phyloP scores from a whole-genome alignment of 1,139 yeast genomes.

The Debaryomyces singareniensis region DNA sequence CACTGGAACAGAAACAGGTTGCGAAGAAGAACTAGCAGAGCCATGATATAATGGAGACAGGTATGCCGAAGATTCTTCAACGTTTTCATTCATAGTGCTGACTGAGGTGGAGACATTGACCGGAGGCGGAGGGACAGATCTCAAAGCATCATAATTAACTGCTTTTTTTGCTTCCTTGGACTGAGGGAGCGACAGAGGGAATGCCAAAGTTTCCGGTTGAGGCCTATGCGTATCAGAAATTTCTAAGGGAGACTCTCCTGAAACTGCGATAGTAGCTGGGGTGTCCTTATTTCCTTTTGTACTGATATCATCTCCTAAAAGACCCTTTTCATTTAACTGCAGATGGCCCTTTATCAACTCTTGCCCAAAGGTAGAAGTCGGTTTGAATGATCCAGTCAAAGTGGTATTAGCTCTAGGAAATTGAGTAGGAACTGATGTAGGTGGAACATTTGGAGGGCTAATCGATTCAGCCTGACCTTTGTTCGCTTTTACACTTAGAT shows the following conservation, averaged over 20 bases:
- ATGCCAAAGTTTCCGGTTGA: conserved; percentile 1
- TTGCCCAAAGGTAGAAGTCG: conserved; percentile 70
- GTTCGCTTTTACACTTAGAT: conserved; percentile 12
- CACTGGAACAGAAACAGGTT: conserved; percentile 7
- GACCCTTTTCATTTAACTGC: conserved; percentile 15
- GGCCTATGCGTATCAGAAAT: neutral
- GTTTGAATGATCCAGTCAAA: conserved; percentile 39
- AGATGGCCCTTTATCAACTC: conserved; percentile 33
- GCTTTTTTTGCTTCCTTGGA: neutral
- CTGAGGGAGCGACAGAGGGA: conserved; percentile 3
- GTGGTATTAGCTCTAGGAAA: conserved; percentile 34
- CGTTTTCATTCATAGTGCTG: neutral
- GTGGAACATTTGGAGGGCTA: neutral
- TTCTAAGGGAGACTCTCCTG: too few species aligned
- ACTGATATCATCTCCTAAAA: too few species aligned
- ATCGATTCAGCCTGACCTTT: conserved; percentile 9
- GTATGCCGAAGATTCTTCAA: conserved; percentile 5
- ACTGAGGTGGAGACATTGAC: conserved; percentile 7
- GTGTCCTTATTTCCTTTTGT: conserved; percentile 13
- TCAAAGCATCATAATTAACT: conserved; percentile 41
- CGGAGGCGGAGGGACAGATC: conserved; percentile 46
- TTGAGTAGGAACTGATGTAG: conserved; percentile 20
- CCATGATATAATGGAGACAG: conserved; percentile 4
- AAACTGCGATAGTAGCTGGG: conserved; percentile 6
- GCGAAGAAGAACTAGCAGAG: conserved; percentile 8